Evolutionary conservation across 768 basidiomycete genomes (phyloP).

Genomic region (Tubosaeta sp.): DNA sequence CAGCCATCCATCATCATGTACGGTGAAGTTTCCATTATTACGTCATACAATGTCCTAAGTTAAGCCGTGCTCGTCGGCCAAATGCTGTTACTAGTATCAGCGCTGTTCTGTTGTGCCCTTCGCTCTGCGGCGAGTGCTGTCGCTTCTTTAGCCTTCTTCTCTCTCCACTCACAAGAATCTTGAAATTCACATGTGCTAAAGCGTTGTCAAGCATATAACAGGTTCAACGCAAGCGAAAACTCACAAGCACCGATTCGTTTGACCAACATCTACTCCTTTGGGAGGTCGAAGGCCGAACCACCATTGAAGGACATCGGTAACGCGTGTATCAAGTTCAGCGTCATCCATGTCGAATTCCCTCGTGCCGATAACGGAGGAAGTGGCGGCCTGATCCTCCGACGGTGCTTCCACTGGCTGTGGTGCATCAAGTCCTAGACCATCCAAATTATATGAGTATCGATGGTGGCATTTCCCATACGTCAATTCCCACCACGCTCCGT

Average conservation of each 20-base stretch:
- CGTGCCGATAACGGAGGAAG: conserved; percentile 56
- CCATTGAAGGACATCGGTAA: conserved; percentile 58
- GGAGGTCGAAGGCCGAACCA: conserved; percentile 72
- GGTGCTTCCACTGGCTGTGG: not conserved
- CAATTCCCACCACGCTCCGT: conserved; percentile 8
- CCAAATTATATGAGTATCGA: conserved; percentile 7
- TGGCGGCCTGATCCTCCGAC: not conserved
- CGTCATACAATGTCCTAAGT: conserved; percentile 1
- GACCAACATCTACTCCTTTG: conserved; percentile 59
- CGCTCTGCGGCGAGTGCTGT: not conserved
- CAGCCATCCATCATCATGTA: conserved; percentile 38
- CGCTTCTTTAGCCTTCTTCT: conserved; percentile 41
- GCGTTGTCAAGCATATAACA: not conserved
- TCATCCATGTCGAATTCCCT: conserved; percentile 57
- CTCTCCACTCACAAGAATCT: conserved; percentile 77
- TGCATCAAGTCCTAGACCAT: not conserved
- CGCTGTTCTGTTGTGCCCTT: not conserved
- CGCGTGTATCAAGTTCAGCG: conserved; percentile 45
- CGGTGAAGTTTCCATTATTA: conserved; percentile 32
- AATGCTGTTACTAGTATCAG: not conserved
- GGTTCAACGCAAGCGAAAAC: conserved; percentile 22
- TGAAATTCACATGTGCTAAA: conserved; percentile 68
- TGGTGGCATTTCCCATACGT: not conserved
- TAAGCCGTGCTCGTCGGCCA: not conserved
- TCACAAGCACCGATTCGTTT: conserved; percentile 64